A percentile compares a stretch with the other conserved stretches of the same genome.
phyloP scores from a whole-genome alignment of 805 yeast species.

The Saccharomyces paradoxus region DNA sequence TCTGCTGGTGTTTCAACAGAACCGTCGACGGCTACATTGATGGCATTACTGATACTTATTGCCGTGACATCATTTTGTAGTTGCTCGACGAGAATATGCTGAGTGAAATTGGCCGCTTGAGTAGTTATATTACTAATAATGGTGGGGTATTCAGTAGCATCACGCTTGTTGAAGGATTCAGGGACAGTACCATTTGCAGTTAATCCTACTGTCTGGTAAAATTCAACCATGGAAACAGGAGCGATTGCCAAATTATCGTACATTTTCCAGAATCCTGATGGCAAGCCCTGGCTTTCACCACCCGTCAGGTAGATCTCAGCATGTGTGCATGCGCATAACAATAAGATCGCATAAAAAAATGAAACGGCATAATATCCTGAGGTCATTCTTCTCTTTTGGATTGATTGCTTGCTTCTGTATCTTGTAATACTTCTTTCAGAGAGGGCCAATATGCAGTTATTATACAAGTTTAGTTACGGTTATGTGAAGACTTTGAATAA shows the following conservation, averaged over 20 bases:
- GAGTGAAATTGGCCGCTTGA: no score
- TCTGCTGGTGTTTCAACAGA: no score
- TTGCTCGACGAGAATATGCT: no score
- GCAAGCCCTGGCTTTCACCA: not conserved
- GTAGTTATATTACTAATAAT: no score
- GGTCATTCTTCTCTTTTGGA: not conserved
- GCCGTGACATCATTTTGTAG: no score
- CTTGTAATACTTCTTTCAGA: not conserved
- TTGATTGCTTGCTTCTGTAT: no score
- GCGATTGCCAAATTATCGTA: not conserved
- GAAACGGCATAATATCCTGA: not conserved
- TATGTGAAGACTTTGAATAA: no score
- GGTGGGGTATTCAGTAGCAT: not conserved
- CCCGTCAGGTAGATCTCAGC: not conserved
- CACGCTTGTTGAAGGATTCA: not conserved
- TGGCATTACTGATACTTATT: no score
- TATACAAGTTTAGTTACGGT: no score
- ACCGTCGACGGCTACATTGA: no score
- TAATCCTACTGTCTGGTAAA: not conserved
- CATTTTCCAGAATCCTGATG: not conserved
- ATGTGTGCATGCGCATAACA: not conserved
- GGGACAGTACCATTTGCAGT: not conserved
- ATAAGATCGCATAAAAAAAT: not conserved
- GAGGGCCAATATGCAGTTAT: no score
- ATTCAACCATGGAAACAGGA: not conserved